A percentile compares a stretch with the other conserved stretches of the same genome.
These are phyloP conservation scores for Sarocladium oryzae DNA, from an alignment of 2,329 filamentous ascomycete genomes.

Conservation along the genomic window DNA sequence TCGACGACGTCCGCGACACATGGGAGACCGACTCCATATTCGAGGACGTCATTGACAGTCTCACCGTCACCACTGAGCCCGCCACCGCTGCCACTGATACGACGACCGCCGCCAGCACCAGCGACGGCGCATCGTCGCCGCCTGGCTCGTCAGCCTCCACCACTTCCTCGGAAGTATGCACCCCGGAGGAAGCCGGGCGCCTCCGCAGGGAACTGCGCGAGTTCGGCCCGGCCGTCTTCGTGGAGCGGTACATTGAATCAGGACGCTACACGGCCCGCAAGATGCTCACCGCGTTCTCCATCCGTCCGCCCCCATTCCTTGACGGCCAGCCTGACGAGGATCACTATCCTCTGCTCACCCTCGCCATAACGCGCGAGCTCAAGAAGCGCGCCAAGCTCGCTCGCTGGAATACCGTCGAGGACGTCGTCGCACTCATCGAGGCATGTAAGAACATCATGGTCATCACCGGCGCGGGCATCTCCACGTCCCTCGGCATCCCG, in stretches of 20 bases:
- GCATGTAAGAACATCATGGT: conserved; percentile 80
- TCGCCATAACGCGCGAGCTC: conserved; percentile 74
- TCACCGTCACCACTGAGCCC: conserved; percentile 46
- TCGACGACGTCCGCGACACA: conserved; percentile 44
- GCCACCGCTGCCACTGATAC: no score
- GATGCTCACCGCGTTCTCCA: conserved; percentile 78
- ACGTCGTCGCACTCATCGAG: conserved; percentile 73
- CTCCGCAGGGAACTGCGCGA: conserved; percentile 67
- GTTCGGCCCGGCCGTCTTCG: conserved; percentile 73
- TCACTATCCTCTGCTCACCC: conserved; percentile 67
- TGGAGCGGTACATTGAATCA: conserved; percentile 62
- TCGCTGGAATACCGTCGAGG: conserved; percentile 78
- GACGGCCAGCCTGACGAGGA: conserved; percentile 61
- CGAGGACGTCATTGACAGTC: conserved; percentile 54
- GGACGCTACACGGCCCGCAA: conserved; percentile 71
- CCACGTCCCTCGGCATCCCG: conserved; percentile 91
- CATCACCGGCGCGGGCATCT: conserved; percentile 92
- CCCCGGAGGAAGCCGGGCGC: conserved; percentile 59
- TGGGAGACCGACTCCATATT: conserved; percentile 62
- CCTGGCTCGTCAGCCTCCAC: conserved; percentile 18
- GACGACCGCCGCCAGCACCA: not conserved
- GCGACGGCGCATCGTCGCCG: conserved; percentile 3
- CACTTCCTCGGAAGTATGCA: conserved; percentile 44
- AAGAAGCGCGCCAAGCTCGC: conserved; percentile 73
- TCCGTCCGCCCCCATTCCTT: conserved; percentile 67